Percentiles rank a stretch among this genome's conserved stretches.
These are phyloP conservation scores for Tetracladium setigerum DNA, from an alignment of 495 filamentous ascomycete species.

Conservation along the genomic window DNA sequence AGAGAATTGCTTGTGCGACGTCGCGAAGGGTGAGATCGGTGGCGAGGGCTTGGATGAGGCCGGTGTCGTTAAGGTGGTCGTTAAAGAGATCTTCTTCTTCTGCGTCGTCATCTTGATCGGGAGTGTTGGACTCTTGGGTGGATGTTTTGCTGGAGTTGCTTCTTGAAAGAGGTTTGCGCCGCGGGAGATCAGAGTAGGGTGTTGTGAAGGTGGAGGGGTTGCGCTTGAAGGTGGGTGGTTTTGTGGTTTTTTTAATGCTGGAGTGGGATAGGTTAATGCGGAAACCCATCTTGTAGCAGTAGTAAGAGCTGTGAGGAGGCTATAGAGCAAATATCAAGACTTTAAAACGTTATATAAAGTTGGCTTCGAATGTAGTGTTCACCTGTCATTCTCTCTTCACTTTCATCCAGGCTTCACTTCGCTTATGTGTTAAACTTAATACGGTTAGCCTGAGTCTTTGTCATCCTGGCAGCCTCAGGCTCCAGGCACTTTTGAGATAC, in stretches of 20 bases:
- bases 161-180: slow-evolving; percentile 45
- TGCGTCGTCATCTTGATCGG: slow-evolving; percentile 18
- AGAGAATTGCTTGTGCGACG: slow-evolving; percentile 55
- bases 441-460: too few species aligned
- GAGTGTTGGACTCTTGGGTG: slow-evolving; percentile 16
- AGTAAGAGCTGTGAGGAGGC: neutral
- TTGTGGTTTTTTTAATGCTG: slow-evolving; percentile 31
- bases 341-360: too few species aligned
- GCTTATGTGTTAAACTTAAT: too few species aligned
- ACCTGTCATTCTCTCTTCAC: too few species aligned
- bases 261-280: slow-evolving; percentile 19
- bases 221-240: slow-evolving; percentile 28
- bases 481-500: too few species aligned
- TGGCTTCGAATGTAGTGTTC: too few species aligned
- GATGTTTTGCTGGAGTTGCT: slow-evolving; percentile 15
- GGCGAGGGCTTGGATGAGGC: slow-evolving; percentile 42
- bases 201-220: slow-evolving; percentile 28
- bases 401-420: too few species aligned
- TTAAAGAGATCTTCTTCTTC: slow-evolving; percentile 35
- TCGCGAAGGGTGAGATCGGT: slow-evolving; percentile 49
- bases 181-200: slow-evolving; percentile 45
- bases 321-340: neutral
- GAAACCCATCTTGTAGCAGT: slow-evolving; percentile 14
- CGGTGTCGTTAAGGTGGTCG: slow-evolving; percentile 49
- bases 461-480: too few species aligned